phyloP scores from a whole-genome alignment of 805 yeast genomes.

The Ascoidea rubescens region DNA sequence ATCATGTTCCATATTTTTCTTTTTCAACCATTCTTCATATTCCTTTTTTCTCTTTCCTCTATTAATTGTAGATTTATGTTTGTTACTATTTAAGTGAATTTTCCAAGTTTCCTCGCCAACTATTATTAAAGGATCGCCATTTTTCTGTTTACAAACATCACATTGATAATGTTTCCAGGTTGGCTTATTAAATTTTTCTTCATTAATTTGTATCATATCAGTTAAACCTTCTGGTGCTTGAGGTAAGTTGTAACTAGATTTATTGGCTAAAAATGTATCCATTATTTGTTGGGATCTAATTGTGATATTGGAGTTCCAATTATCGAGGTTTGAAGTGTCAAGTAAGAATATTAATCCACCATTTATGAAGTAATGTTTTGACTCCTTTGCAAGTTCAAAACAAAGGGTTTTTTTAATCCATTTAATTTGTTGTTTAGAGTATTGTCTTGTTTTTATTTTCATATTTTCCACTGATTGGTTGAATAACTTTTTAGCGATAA shows the following conservation, averaged over 20 bases:
- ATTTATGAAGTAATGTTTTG: conserved; percentile 28
- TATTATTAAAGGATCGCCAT: conserved; percentile 39
- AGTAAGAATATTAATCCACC: conserved; percentile 56
- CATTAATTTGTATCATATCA: background rate
- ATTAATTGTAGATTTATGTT: conserved; percentile 44
- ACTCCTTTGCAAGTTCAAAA: conserved; percentile 40
- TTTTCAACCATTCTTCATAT: conserved; percentile 30
- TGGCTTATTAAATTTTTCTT: background rate
- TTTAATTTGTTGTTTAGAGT: conserved; percentile 78
- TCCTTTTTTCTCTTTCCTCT: conserved; percentile 36
- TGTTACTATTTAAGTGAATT: conserved; percentile 50
- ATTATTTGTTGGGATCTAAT: conserved; percentile 41
- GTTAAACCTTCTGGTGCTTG: background rate
- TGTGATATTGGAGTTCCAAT: conserved; percentile 48
- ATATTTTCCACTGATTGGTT: conserved; percentile 48
- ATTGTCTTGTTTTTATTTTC: conserved; percentile 76
- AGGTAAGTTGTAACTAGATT: conserved; percentile 1
- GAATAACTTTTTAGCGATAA: conserved; percentile 15
- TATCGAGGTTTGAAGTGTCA: conserved; percentile 58
- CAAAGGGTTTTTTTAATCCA: conserved; percentile 73
- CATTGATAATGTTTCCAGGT: conserved; percentile 61
- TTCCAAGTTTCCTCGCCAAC: conserved; percentile 66
- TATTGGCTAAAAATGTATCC: conserved; percentile 13
- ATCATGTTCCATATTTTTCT: conserved; percentile 1
- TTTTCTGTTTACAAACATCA: conserved; percentile 43